phyloP scores from a whole-genome alignment of 2,329 filamentous ascomycete species.

The Zymoseptoria ardabiliae region DNA sequence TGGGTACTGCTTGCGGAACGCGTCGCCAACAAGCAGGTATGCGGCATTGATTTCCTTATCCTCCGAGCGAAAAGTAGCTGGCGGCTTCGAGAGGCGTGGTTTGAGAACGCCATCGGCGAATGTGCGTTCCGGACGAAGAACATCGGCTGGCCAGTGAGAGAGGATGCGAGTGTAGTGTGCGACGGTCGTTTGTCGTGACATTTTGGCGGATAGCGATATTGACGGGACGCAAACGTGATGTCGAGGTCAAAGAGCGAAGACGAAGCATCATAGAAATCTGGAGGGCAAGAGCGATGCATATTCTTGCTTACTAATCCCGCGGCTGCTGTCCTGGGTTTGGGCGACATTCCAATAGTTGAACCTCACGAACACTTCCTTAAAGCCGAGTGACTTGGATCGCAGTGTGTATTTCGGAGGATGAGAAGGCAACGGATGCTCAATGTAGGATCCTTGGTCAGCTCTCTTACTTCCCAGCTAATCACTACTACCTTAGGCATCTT shows the following conservation, averaged over 20 bases:
- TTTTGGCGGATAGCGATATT: background rate
- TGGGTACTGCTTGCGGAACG: conserved; percentile 47
- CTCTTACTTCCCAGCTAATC: conserved; percentile 4
- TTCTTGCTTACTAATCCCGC: background rate
- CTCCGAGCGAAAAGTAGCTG: conserved; percentile 28
- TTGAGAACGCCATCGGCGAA: conserved; percentile 41
- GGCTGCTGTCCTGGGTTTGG: background rate
- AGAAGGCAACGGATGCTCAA: conserved; percentile 24
- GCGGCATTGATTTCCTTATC: conserved; percentile 49
- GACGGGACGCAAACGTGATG: background rate
- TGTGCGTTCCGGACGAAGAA: conserved; percentile 41
- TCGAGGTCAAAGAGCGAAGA: background rate
- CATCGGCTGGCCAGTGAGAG: conserved; percentile 44
- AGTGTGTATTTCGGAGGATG: conserved; percentile 13
- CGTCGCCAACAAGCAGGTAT: conserved; percentile 53
- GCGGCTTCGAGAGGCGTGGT: conserved; percentile 32
- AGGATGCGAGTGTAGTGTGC: conserved; percentile 46
- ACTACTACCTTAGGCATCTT: conserved; percentile 21
- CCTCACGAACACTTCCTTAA: background rate
- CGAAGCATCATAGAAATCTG: conserved; percentile 1
- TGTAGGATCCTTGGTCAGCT: conserved; percentile 8
- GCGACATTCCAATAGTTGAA: background rate
- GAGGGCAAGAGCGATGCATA: no score
- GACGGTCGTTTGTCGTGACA: conserved; percentile 23
- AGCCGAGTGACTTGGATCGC: conserved; percentile 3